Evolutionary conservation across 2,329 filamentous ascomycete genomes (phyloP), one percentile per base, ranked within the genome.

Genomic region (Didymella segeticola): DNA sequence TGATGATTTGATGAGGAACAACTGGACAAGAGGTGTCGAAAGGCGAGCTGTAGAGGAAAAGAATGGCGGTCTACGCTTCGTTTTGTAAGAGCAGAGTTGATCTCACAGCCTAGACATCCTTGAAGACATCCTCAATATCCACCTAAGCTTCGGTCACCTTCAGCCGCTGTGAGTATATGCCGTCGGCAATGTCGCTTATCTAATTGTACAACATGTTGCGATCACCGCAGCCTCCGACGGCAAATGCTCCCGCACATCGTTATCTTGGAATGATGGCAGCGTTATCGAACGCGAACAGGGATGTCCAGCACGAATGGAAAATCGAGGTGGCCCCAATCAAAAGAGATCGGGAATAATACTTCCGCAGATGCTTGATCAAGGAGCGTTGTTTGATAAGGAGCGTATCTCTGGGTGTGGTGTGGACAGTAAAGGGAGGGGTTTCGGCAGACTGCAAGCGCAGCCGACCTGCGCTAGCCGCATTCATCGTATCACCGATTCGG

Each of bases 1-100:
- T 70, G 27, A 17, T 45, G 41, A 14, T 27, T 10, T 22, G 11
- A 12, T 6, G 8, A 31, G 19, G 26, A 30, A n/a, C 4, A 15
- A 12, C 17, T 1, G 5, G n/a, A 6, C 2, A 14, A 8, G 5
- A 7, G 7, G 5, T 7, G 27, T 5, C 3, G 7, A 8, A 17
- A 8, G 29, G 15, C 25, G 41, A 25, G 14, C 22, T 5, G 15
- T 5, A 5, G 20, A 37, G 23, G 20, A 26, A 4, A 22, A 37
- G 19, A 11, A 1, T 9, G 14, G 27, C 6, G 33, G 23, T 4
- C 8, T n/a, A 17, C 20, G n/a, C 11, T 22, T 17, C 15, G 19
- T 33, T 29, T 47, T 47, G 36, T 47, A 41, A 14, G 9, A 26
- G 4, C n/a, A 14, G 30, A 29, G 6, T 6, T 10, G 12, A 15